Evolutionary conservation across 2,329 filamentous ascomycete genomes (phyloP).

Genomic region (Colletotrichum scovillei): DNA sequence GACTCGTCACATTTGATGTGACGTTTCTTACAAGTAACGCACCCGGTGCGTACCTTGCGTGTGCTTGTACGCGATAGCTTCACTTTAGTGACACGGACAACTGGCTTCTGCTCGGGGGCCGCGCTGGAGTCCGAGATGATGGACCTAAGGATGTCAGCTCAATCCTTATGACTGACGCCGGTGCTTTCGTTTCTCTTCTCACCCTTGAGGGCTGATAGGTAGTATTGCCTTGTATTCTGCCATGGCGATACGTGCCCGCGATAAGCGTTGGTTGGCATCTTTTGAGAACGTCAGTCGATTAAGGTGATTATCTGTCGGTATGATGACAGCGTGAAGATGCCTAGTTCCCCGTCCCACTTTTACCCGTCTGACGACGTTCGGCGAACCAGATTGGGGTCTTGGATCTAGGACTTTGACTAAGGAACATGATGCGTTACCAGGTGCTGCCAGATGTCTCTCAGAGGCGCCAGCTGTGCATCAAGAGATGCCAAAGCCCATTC

Average conservation of each 20-base stretch:
- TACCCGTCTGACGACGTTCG: not conserved
- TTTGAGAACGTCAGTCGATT: not conserved
- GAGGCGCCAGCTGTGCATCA: not conserved
- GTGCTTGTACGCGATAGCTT: constrained; percentile 34
- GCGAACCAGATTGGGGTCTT: too few species aligned
- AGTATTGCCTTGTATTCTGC: not conserved
- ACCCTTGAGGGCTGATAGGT: not conserved
- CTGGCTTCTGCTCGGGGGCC: not conserved
- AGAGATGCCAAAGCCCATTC: not conserved
- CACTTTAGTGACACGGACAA: not conserved
- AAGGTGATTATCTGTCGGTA: too few species aligned
- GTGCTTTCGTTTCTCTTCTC: not conserved
- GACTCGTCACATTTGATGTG: constrained; percentile 38
- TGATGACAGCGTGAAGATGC: not conserved
- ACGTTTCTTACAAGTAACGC: constrained; percentile 37
- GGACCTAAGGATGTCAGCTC: not conserved
- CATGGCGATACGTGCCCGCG: not conserved
- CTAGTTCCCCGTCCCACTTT: not conserved
- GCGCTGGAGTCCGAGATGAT: not conserved
- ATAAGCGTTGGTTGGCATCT: not conserved
- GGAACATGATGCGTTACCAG: too few species aligned
- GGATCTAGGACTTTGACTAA: too few species aligned
- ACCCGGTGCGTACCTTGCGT: constrained; percentile 36
- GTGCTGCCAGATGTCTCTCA: not conserved
- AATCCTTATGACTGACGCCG: not conserved